These are phyloP conservation scores for Candida endomychidarum DNA, from an alignment of 805 yeast genomes.

Conservation along the genomic window DNA sequence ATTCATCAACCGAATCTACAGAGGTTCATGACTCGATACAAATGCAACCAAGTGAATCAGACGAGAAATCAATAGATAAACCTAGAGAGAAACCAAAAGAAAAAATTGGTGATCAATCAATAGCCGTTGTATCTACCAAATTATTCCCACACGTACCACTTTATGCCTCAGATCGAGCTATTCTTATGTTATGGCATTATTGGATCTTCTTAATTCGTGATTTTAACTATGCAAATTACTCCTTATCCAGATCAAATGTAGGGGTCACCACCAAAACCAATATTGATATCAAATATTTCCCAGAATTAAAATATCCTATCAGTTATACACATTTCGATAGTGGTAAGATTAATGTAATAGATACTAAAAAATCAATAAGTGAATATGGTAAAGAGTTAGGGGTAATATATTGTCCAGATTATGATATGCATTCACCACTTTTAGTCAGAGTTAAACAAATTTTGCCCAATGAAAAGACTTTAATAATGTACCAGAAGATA, in stretches of 20 bases:
- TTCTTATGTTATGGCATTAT: slow-evolving; percentile 9
- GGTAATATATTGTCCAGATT: slow-evolving; percentile 3
- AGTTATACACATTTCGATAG: slow-evolving; percentile 2
- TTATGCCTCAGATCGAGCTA: slow-evolving; percentile 11
- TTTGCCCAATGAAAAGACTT: slow-evolving; percentile 11
- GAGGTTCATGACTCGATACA: no score
- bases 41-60: no score
- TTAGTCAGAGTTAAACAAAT: slow-evolving; percentile 3
- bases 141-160: slow-evolving; percentile 11
- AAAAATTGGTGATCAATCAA: no score
- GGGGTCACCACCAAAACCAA: slow-evolving; percentile 5
- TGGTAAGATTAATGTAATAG: slow-evolving; percentile 7
- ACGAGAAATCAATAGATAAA: no score
- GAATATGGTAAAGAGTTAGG: slow-evolving; percentile 10
- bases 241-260: slow-evolving; percentile 6
- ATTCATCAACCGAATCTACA: no score
- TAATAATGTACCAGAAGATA: slow-evolving; percentile 11
- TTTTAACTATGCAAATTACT: slow-evolving; percentile 5
- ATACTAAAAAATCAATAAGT: slow-evolving; percentile 1
- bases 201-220: slow-evolving; percentile 12
- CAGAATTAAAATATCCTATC: neutral
- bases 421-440: neutral
- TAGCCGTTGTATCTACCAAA: no score
- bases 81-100: no score
- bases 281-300: slow-evolving; percentile 3